A percentile compares a stretch with the other conserved stretches of the same genome.
Evolutionary conservation across 148 eudicot species (phyloP).

Genomic region (Rhododendron ferrugineum): DNA sequence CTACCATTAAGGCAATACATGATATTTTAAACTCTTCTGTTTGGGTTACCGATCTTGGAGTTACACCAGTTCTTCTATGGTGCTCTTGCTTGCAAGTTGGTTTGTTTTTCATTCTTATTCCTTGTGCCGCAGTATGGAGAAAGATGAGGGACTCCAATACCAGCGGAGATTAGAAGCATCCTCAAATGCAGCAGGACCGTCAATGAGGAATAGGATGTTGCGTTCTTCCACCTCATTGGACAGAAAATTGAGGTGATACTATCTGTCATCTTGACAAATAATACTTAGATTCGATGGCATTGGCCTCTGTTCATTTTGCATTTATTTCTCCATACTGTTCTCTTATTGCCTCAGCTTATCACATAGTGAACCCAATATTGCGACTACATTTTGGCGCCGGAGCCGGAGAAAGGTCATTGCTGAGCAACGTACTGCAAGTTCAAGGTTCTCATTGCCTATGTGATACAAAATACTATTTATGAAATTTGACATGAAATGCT

Average conservation of each 20-base stretch:
- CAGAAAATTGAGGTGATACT: conserved; percentile 49
- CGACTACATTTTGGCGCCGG: conserved; percentile 78
- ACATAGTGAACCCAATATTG: conserved; percentile 86
- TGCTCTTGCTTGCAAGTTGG: background rate
- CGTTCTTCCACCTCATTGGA: conserved; percentile 57
- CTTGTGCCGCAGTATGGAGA: conserved; percentile 61
- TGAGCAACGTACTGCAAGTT: conserved; percentile 92
- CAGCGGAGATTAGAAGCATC: conserved; percentile 57
- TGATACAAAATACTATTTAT: background rate
- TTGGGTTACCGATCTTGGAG: background rate
- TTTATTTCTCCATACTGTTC: conserved; percentile 4
- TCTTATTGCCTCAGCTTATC: conserved; percentile 54
- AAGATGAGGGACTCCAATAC: conserved; percentile 55
- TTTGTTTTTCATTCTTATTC: conserved; percentile 5
- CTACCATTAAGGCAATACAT: background rate
- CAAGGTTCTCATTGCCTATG: conserved; percentile 58
- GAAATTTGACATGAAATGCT: conserved; percentile 4
- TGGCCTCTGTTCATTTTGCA: background rate
- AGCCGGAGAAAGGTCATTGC: conserved; percentile 89
- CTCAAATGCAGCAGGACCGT: conserved; percentile 52
- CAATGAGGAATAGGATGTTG: conserved; percentile 65
- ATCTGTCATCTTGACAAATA: background rate
- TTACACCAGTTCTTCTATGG: background rate
- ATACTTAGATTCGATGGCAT: background rate
- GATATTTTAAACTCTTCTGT: background rate